Evolutionary conservation across 2,329 filamentous ascomycete genomes (phyloP).

Genomic region (Amesomyces nigricolor): DNA sequence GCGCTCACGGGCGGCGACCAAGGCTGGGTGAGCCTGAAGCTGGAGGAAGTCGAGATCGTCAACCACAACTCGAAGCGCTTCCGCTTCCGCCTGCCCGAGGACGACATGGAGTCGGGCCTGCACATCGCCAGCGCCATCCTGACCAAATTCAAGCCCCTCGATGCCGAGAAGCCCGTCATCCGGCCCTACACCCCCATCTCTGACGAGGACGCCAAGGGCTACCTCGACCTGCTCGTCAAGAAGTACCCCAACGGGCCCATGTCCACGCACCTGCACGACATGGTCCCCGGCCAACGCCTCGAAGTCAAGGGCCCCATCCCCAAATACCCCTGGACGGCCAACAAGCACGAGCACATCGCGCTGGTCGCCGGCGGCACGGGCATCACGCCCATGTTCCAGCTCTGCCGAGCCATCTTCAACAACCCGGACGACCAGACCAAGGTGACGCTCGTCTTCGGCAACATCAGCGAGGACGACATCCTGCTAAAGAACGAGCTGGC

Average conservation of each 20-base stretch:
- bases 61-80: slow-evolving; percentile 96
- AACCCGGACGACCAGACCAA: slow-evolving; percentile 97
- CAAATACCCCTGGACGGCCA: slow-evolving; percentile 83
- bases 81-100: slow-evolving; percentile 79
- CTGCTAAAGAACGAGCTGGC: slow-evolving; percentile 80
- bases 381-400: slow-evolving; percentile 97
- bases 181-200: slow-evolving; percentile 90
- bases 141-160: slow-evolving; percentile 84
- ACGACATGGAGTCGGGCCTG: slow-evolving; percentile 78
- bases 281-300: slow-evolving; percentile 75
- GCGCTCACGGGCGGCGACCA: slow-evolving; percentile 79
- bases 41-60: slow-evolving; percentile 70
- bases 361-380: slow-evolving; percentile 92
- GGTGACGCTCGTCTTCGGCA: slow-evolving; percentile 91
- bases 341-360: slow-evolving; percentile 89
- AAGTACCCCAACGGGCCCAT: slow-evolving; percentile 86
- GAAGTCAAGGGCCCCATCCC: slow-evolving; percentile 93
- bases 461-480: slow-evolving; percentile 84
- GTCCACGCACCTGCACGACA: slow-evolving; percentile 80
- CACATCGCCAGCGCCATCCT: slow-evolving; percentile 78
- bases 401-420: slow-evolving; percentile 85
- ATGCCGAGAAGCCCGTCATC: slow-evolving; percentile 77
- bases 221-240: slow-evolving; percentile 87
- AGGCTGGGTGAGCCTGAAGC: slow-evolving; percentile 76
- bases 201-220: slow-evolving; percentile 76